These are phyloP conservation scores for Thielaviopsis musarum DNA, from an alignment of 2,329 filamentous ascomycete genomes.

Conservation along the genomic window DNA sequence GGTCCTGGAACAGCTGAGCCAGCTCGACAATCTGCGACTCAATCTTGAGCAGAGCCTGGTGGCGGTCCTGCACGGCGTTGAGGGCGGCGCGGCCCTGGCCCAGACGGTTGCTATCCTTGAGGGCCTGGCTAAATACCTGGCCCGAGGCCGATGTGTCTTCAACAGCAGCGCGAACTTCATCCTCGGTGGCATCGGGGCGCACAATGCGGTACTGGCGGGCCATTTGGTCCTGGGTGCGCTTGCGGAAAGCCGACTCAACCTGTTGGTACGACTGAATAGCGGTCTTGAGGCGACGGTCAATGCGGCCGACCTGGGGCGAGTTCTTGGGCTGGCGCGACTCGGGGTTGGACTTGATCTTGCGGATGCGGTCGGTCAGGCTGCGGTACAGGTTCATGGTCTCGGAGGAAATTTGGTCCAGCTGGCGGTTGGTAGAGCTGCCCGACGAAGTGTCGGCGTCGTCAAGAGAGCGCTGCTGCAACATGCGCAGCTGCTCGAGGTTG, in stretches of 20 bases:
- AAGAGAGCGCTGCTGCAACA: conserved; percentile 54
- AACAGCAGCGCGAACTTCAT: conserved; percentile 62
- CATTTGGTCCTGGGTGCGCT: conserved; percentile 67
- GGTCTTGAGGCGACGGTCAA: conserved; percentile 63
- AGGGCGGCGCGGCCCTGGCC: conserved; percentile 69
- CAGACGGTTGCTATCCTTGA: conserved; percentile 65
- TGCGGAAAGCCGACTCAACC: conserved; percentile 64
- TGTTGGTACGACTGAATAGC: conserved; percentile 71
- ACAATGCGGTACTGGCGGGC: conserved; percentile 84
- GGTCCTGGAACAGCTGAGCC: conserved; percentile 72
- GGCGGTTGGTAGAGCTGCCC: conserved; percentile 46
- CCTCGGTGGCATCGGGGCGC: conserved; percentile 59
- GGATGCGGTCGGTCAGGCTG: conserved; percentile 61
- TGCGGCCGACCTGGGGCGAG: conserved; percentile 60
- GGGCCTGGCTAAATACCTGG: conserved; percentile 76
- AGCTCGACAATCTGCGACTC: conserved; percentile 80
- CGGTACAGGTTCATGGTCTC: conserved; percentile 77
- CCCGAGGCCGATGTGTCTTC: conserved; percentile 48
- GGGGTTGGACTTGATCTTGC: conserved; percentile 64
- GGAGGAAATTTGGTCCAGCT: conserved; percentile 56
- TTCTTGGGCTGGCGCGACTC: conserved; percentile 60
- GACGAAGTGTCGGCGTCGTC: conserved; percentile 56
- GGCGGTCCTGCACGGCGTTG: conserved; percentile 64
- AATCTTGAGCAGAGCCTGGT: conserved; percentile 80
- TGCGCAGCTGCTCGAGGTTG: conserved; percentile 55